phyloP scores from a whole-genome alignment of 768 basidiomycete genomes.

The Lentinula boryana region DNA sequence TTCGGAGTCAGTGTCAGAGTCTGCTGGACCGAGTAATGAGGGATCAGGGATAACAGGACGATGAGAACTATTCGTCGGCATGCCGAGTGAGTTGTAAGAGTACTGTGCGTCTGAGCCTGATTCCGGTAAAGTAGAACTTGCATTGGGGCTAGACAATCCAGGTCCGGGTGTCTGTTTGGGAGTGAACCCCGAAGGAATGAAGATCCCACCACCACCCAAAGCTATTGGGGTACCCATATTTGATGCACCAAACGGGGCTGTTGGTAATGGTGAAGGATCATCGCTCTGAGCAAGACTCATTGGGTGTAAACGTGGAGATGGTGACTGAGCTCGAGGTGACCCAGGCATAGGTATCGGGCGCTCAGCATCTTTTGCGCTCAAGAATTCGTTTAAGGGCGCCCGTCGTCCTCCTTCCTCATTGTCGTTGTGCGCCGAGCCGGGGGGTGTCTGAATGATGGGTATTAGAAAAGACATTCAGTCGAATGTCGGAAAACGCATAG shows the following conservation, averaged over 20 bases:
- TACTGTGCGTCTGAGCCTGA: not conserved
- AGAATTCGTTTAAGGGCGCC: not conserved
- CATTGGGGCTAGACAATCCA: not conserved
- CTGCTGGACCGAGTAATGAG: not conserved
- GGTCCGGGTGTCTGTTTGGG: not conserved
- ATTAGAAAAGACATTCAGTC: not conserved
- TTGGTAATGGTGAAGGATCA: not conserved
- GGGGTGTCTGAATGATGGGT: not conserved
- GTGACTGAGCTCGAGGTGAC: not conserved
- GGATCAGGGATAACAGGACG: constrained; percentile 6
- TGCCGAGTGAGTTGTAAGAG: not conserved
- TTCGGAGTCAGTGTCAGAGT: constrained; percentile 2
- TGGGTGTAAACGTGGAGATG: constrained; percentile 1
- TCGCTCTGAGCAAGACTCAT: not conserved
- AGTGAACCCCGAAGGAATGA: not conserved
- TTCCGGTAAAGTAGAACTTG: not conserved
- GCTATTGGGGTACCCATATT: constrained; percentile 4
- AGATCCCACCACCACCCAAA: not conserved
- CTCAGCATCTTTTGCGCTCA: constrained; percentile 2
- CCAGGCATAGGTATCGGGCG: constrained; percentile 4
- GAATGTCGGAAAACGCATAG: not conserved
- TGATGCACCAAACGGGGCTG: constrained; percentile 1
- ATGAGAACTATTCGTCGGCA: not conserved
- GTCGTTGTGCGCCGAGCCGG: constrained; percentile 1
- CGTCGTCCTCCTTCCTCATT: not conserved